Percentiles rank a stretch among this genome's conserved stretches.
Evolutionary conservation across 108 stramenopile species (phyloP).

Genomic region (Nannochloropsis salina): DNA sequence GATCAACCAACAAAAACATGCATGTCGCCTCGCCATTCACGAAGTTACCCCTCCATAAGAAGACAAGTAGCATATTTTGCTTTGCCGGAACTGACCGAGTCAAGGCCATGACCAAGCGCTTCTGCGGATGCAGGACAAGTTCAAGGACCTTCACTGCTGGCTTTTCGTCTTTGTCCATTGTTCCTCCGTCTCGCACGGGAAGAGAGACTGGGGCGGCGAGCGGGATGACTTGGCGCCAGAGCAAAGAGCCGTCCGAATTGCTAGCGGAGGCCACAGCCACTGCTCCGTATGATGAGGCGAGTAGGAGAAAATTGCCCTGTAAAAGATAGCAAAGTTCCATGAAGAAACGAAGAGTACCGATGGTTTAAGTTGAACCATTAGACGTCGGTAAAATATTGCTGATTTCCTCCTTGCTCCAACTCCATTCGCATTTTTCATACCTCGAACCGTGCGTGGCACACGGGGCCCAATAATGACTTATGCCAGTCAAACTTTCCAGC

Average conservation of each 20-base stretch:
- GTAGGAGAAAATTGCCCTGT: not conserved
- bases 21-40: not conserved
- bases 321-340: not conserved
- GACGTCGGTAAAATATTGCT: too few relatives aligned
- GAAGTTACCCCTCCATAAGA: not conserved
- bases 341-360: too few relatives aligned
- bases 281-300: not conserved
- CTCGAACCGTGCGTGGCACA: not conserved
- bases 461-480: not conserved
- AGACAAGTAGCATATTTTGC: not conserved
- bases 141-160: not conserved
- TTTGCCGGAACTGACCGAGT: not conserved
- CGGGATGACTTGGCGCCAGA: not conserved
- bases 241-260: not conserved
- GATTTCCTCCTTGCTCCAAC: not conserved
- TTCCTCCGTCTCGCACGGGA: not conserved
- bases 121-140: not conserved
- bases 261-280: not conserved
- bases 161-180: not conserved
- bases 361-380: too few relatives aligned
- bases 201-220: not conserved
- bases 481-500: conserved; percentile 7
- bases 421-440: not conserved
- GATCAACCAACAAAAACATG: not conserved
- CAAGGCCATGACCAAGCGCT: conserved; percentile 2